Evolutionary conservation across 306 rosid species (phyloP).

Genomic region (Cotoneaster glaucophyllus): DNA sequence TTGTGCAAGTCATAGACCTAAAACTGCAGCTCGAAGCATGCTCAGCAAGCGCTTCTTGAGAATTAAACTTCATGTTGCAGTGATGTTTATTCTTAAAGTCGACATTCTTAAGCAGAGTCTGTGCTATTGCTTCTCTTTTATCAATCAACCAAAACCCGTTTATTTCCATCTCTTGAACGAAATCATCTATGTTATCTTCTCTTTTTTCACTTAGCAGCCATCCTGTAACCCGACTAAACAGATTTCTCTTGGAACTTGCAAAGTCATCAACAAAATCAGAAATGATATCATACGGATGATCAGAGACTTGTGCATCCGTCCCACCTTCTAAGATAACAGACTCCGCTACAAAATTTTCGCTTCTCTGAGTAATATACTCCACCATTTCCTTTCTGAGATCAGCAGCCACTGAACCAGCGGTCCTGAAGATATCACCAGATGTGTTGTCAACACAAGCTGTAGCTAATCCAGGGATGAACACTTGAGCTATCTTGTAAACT

Average conservation of each 20-base stretch:
- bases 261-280: constrained; percentile 74
- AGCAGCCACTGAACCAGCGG: constrained; percentile 63
- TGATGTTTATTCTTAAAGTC: constrained; percentile 56
- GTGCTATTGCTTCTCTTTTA: constrained; percentile 46
- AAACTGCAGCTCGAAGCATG: constrained; percentile 50
- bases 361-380: constrained; percentile 52
- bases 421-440: constrained; percentile 55
- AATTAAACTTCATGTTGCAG: constrained; percentile 42
- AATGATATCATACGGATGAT: constrained; percentile 65
- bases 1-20: constrained; percentile 43
- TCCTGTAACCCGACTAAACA: constrained; percentile 64
- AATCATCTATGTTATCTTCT: constrained; percentile 86
- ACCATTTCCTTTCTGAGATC: constrained; percentile 77
- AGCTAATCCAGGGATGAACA: constrained; percentile 67
- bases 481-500: constrained; percentile 68
- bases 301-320: constrained; percentile 41
- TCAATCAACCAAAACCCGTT: constrained; percentile 73
- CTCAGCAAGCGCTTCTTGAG: constrained; percentile 41
- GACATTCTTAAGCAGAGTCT: constrained; percentile 54
- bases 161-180: constrained; percentile 66
- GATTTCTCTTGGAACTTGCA: constrained; percentile 52
- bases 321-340: constrained; percentile 52
- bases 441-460: constrained; percentile 78
- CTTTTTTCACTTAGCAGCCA: constrained; percentile 74
- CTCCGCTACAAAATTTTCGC: constrained; percentile 69